phyloP scores from a whole-genome alignment of 2,329 filamentous ascomycete species.

The Fusarium beomiforme region DNA sequence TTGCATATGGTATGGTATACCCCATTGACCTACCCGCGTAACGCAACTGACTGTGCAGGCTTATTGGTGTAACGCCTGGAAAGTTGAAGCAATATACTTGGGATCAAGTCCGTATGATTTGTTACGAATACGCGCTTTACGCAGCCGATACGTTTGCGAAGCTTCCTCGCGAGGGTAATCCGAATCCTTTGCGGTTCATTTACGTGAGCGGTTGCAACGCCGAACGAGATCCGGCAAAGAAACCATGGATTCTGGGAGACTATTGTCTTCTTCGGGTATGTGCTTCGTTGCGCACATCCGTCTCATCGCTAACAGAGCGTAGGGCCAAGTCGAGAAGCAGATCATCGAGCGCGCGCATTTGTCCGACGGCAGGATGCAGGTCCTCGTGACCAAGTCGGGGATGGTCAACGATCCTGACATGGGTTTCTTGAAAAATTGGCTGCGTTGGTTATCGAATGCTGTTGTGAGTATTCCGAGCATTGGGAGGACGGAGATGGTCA shows the following conservation, averaged over 20 bases:
- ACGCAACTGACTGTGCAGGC: slow-evolving; percentile 3
- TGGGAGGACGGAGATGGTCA: slow-evolving; percentile 50
- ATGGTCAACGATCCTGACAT: slow-evolving; percentile 46
- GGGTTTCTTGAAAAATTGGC: not conserved
- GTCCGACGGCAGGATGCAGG: slow-evolving; percentile 51
- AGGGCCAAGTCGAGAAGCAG: slow-evolving; percentile 59
- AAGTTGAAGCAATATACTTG: slow-evolving; percentile 45
- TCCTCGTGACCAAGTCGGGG: slow-evolving; percentile 54
- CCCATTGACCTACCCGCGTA: accelerated
- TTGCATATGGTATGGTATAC: slow-evolving; percentile 55
- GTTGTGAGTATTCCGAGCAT: slow-evolving; percentile 48
- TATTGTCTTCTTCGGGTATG: slow-evolving; percentile 60
- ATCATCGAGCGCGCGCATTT: slow-evolving; percentile 54
- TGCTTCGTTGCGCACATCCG: not conserved
- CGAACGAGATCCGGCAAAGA: slow-evolving; percentile 58
- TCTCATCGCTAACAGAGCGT: not conserved
- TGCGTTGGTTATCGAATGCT: slow-evolving; percentile 9
- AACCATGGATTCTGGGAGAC: slow-evolving; percentile 48
- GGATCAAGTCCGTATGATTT: slow-evolving; percentile 53
- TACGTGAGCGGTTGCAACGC: slow-evolving; percentile 59
- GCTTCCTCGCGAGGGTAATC: slow-evolving; percentile 26
- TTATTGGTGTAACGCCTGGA: slow-evolving; percentile 54
- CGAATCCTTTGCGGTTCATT: slow-evolving; percentile 56
- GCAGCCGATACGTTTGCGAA: slow-evolving; percentile 50
- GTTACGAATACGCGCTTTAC: slow-evolving; percentile 47